Percentiles rank a stretch among this genome's conserved stretches.
Evolutionary conservation across 2,329 filamentous ascomycete species (phyloP).

Genomic region (Akanthomyces lecanii): DNA sequence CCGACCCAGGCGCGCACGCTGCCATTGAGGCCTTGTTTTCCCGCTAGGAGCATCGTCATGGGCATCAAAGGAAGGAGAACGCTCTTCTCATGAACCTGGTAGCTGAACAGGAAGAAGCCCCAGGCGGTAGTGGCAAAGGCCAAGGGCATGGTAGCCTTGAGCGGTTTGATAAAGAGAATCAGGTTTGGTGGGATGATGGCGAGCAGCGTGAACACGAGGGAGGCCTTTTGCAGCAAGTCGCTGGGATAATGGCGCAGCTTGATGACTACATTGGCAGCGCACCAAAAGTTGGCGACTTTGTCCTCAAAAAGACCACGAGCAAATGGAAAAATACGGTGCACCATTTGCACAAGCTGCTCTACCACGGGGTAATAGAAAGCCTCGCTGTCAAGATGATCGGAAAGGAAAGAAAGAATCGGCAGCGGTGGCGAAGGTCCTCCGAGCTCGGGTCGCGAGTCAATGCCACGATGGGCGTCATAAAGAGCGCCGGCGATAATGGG

Average conservation of each 20-base stretch:
- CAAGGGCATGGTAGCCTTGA: slow-evolving; percentile 70
- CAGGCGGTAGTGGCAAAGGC: slow-evolving; percentile 82
- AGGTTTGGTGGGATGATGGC: slow-evolving; percentile 76
- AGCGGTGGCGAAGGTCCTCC: slow-evolving; percentile 58
- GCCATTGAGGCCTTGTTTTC: slow-evolving; percentile 70
- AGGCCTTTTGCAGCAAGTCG: slow-evolving; percentile 68
- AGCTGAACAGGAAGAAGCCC: slow-evolving; percentile 97
- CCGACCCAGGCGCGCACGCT: slow-evolving; percentile 84
- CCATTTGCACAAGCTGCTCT: slow-evolving; percentile 74
- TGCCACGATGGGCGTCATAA: slow-evolving; percentile 63
- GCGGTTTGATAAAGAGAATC: slow-evolving; percentile 73
- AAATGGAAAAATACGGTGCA: slow-evolving; percentile 95
- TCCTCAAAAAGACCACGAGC: slow-evolving; percentile 95
- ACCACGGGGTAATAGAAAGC: slow-evolving; percentile 70
- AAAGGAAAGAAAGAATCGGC: slow-evolving; percentile 56
- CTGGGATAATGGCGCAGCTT: slow-evolving; percentile 76
- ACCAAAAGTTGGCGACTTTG: slow-evolving; percentile 99
- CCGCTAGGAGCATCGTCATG: slow-evolving; percentile 82
- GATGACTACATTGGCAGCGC: slow-evolving; percentile 80
- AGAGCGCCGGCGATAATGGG: slow-evolving; percentile 71
- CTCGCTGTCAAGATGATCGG: slow-evolving; percentile 55
- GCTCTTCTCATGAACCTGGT: slow-evolving; percentile 98
- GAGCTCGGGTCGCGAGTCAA: slow-evolving; percentile 53
- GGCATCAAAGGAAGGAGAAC: slow-evolving; percentile 87
- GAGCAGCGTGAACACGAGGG: slow-evolving; percentile 68